phyloP scores from a whole-genome alignment of 371 early-diverging fungal genomes.

The Saksenaea oblongispora region DNA sequence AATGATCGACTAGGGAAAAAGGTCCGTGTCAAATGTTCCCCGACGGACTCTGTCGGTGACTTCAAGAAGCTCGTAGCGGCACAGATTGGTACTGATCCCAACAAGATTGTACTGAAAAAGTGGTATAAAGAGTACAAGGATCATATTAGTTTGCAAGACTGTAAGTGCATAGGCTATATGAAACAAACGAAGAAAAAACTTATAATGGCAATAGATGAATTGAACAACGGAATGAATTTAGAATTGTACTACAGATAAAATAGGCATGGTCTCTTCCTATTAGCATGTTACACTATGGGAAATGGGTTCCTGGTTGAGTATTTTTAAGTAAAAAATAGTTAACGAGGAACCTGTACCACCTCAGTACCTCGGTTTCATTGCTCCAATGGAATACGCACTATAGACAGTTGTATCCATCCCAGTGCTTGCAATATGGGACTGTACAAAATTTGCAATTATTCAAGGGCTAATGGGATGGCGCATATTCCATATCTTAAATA shows the following conservation, averaged over 20 bases:
- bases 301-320: too few species aligned
- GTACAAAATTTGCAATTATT: too few species aligned
- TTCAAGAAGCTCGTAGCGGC: conserved; percentile 92
- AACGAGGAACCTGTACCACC: too few species aligned
- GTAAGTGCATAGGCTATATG: conserved; percentile 37
- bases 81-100: conserved; percentile 90
- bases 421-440: too few species aligned
- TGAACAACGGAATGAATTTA: conserved; percentile 91
- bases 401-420: too few species aligned
- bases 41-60: conserved; percentile 87
- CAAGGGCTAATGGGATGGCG: too few species aligned
- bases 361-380: too few species aligned
- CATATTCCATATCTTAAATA: too few species aligned
- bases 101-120: conserved; percentile 92
- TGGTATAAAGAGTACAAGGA: conserved; percentile 92
- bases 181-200: not conserved
- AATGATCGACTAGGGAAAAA: conserved; percentile 95
- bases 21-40: conserved; percentile 85
- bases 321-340: too few species aligned
- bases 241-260: conserved; percentile 76
- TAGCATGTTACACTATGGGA: not conserved
- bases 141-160: conserved; percentile 92
- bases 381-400: too few species aligned
- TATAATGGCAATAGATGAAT: conserved; percentile 64
- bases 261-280: not conserved